A percentile compares a stretch with the other conserved stretches of the same genome.
Evolutionary conservation across 148 eudicot species (phyloP).

Genomic region (Silene latifolia): DNA sequence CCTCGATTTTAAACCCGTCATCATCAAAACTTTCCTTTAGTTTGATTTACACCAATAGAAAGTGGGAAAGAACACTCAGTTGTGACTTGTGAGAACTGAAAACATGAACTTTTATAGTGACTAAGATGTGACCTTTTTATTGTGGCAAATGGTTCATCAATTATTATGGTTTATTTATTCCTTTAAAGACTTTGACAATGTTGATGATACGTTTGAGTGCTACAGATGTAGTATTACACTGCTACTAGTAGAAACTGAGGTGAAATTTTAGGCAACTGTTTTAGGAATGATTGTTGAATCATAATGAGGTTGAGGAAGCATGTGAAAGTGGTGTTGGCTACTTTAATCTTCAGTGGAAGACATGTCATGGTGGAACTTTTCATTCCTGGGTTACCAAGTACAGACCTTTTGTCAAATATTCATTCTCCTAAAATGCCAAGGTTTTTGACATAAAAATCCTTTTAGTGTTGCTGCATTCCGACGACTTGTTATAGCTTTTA

Average conservation of each 20-base stretch:
- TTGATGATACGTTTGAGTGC: conserved; percentile 12
- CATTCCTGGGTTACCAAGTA: conserved; percentile 17
- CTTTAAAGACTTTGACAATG: conserved; percentile 12
- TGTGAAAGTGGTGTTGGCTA: conserved; percentile 22
- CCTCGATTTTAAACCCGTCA: neutral
- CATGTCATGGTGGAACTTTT: conserved; percentile 28
- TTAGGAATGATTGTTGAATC: conserved; percentile 25
- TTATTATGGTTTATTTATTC: neutral
- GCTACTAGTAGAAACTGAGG: conserved; percentile 31
- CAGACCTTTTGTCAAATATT: conserved; percentile 1
- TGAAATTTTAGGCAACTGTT: conserved; percentile 16
- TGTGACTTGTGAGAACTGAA: conserved; percentile 6
- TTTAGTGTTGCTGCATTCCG: neutral
- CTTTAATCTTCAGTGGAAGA: conserved; percentile 30
- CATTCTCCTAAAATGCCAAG: conserved; percentile 17
- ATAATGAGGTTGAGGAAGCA: conserved; percentile 25
- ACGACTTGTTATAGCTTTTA: neutral
- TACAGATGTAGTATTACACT: conserved; percentile 24
- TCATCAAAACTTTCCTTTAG: neutral
- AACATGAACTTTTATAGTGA: conserved; percentile 6
- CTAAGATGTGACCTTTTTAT: conserved; percentile 3
- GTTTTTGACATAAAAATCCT: neutral
- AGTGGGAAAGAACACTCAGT: conserved; percentile 15
- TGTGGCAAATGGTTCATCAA: conserved; percentile 16
- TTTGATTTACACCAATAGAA: neutral